phyloP scores from a whole-genome alignment of 768 basidiomycete species.

The Porphyrellus cyaneotinctus region DNA sequence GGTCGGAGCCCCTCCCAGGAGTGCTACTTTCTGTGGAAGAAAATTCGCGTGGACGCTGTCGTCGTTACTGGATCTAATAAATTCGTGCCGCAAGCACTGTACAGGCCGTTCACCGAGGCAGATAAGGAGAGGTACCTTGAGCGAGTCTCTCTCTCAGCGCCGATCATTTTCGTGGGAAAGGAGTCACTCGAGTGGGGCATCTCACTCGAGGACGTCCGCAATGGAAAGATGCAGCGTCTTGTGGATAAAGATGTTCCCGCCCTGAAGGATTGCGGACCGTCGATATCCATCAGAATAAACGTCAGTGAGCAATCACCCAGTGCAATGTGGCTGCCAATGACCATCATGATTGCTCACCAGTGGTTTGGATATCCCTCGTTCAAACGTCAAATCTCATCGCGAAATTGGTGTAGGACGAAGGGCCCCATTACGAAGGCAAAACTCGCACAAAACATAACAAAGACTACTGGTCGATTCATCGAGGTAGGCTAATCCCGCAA shows the following conservation, averaged over 20 bases:
- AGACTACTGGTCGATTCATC: constrained; percentile 63
- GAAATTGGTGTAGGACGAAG: constrained; percentile 69
- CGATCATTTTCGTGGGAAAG: constrained; percentile 57
- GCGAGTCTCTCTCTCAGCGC: constrained; percentile 53
- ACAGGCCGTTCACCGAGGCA: constrained; percentile 66
- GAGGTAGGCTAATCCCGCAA: constrained; percentile 35
- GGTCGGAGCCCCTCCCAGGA: constrained; percentile 8
- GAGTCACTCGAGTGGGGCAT: constrained; percentile 57
- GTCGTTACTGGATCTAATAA: constrained; percentile 34
- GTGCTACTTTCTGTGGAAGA: constrained; percentile 16
- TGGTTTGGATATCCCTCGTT: constrained; percentile 77
- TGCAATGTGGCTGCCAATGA: background rate
- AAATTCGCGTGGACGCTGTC: constrained; percentile 3
- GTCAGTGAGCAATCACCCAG: constrained; percentile 30
- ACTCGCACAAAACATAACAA: constrained; percentile 66
- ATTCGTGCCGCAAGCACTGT: constrained; percentile 64
- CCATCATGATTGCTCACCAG: constrained; percentile 31
- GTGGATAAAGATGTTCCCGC: constrained; percentile 52
- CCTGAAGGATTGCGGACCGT: constrained; percentile 64
- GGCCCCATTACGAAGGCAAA: constrained; percentile 68
- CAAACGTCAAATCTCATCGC: constrained; percentile 70
- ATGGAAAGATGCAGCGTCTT: constrained; percentile 53
- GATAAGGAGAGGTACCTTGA: constrained; percentile 72
- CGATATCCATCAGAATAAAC: constrained; percentile 69
- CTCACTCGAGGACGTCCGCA: constrained; percentile 53